phyloP scores from a whole-genome alignment of 2,329 filamentous ascomycete species.

The Proliferodiscus dingleyae region DNA sequence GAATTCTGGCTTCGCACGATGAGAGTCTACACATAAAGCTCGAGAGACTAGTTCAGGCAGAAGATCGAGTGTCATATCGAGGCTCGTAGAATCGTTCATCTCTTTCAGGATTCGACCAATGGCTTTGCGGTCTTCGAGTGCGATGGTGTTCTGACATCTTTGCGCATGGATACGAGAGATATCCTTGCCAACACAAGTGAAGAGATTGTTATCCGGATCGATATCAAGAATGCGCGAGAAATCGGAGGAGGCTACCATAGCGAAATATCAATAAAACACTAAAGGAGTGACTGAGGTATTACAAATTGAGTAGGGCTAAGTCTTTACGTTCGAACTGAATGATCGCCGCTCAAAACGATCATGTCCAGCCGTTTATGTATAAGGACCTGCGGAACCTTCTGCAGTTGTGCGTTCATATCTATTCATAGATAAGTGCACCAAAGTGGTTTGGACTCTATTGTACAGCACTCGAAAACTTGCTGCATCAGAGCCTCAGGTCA shows the following conservation, averaged over 20 bases:
- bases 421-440: background rate
- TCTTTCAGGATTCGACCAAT: constrained; percentile 1
- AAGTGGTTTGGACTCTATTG: too few species aligned
- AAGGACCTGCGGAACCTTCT: too few species aligned
- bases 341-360: background rate
- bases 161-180: background rate
- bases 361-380: background rate
- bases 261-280: background rate
- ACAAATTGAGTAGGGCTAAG: background rate
- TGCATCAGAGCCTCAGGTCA: background rate
- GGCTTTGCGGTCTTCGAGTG: background rate
- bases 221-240: constrained; percentile 3
- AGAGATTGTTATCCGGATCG: background rate
- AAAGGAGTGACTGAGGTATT: background rate
- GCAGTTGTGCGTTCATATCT: background rate
- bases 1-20: constrained; percentile 1
- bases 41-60: constrained; percentile 4
- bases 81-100: constrained; percentile 2
- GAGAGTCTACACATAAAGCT: background rate
- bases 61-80: constrained; percentile 2
- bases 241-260: constrained; percentile 2
- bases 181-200: constrained; percentile 1
- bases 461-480: background rate
- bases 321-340: background rate
- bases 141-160: constrained; percentile 3